These are phyloP conservation scores for Chalciporus sp. DNA, from an alignment of 1,284 basidiomycete genomes.

Conservation along the genomic window DNA sequence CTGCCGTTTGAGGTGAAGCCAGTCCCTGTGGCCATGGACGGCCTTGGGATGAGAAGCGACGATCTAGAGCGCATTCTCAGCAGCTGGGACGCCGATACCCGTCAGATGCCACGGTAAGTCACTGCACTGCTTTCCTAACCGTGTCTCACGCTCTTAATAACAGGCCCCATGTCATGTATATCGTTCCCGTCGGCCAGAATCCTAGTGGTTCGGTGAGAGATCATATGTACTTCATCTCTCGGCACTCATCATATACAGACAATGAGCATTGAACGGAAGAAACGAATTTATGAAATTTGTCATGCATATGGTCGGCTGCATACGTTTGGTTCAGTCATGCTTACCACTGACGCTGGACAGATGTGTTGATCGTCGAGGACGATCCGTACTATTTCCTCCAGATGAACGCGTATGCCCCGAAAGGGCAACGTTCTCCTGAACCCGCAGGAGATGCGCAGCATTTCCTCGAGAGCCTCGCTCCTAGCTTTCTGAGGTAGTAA, in stretches of 20 bases:
- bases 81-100: conserved; percentile 65
- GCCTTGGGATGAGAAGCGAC: conserved; percentile 67
- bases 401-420: conserved; percentile 52
- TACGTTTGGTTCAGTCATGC: not conserved
- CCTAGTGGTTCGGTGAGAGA: conserved; percentile 70
- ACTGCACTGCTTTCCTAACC: conserved; percentile 16
- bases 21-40: conserved; percentile 72
- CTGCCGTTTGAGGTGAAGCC: conserved; percentile 52
- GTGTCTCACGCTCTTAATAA: not conserved
- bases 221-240: not conserved
- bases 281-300: conserved; percentile 78
- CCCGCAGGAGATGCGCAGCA: conserved; percentile 37
- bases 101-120: conserved; percentile 53
- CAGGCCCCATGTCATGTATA: conserved; percentile 76
- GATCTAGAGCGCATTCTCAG: conserved; percentile 61
- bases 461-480: conserved; percentile 60
- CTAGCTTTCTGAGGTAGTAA: conserved; percentile 64
- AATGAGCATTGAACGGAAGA: conserved; percentile 68
- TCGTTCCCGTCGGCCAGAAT: conserved; percentile 77
- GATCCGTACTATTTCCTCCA: conserved; percentile 86
- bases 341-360: conserved; percentile 31
- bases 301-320: conserved; percentile 66
- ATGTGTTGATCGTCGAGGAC: conserved; percentile 77
- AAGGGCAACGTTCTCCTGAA: conserved; percentile 40
- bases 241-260: conserved; percentile 42